These are phyloP conservation scores for Syncephalastrum monosporum DNA, from an alignment of 371 early-diverging fungal species.

Conservation along the genomic window DNA sequence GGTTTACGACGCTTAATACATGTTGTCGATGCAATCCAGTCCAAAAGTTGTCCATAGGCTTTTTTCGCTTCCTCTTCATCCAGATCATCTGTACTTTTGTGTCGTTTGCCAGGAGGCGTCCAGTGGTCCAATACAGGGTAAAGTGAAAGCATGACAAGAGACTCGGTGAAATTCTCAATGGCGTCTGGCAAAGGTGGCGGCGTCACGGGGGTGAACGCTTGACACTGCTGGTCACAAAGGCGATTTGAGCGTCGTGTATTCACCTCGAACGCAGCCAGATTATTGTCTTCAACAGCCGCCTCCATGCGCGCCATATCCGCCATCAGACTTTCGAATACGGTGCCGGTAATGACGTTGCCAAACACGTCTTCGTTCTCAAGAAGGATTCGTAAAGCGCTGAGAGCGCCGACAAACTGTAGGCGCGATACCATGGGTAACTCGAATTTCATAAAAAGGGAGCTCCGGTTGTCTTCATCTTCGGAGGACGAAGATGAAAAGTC, in stretches of 20 bases:
- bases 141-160: slow-evolving; percentile 24
- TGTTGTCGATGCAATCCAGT: slow-evolving; percentile 20
- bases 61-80: slow-evolving; percentile 21
- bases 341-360: slow-evolving; percentile 21
- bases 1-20: background rate
- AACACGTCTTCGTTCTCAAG: slow-evolving; percentile 37
- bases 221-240: slow-evolving; percentile 8
- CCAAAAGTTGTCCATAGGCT: slow-evolving; percentile 24
- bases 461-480: slow-evolving; percentile 11
- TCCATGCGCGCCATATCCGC: slow-evolving; percentile 21
- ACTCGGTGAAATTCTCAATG: slow-evolving; percentile 21
- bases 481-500: slow-evolving; percentile 2
- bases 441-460: slow-evolving; percentile 19
- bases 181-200: slow-evolving; percentile 15
- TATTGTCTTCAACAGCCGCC: slow-evolving; percentile 9
- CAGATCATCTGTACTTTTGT: slow-evolving; percentile 15
- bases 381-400: slow-evolving; percentile 40
- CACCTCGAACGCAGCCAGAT: slow-evolving; percentile 3
- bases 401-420: slow-evolving; percentile 28
- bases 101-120: slow-evolving; percentile 14
- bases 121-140: slow-evolving; percentile 34
- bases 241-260: slow-evolving; percentile 3
- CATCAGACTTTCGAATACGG: slow-evolving; percentile 15
- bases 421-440: slow-evolving; percentile 21
- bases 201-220: background rate